Percentiles rank a stretch among this genome's conserved stretches.
These are phyloP conservation scores for Calonectria multiphialidica DNA, from an alignment of 2,329 filamentous ascomycete species.

Conservation along the genomic window DNA sequence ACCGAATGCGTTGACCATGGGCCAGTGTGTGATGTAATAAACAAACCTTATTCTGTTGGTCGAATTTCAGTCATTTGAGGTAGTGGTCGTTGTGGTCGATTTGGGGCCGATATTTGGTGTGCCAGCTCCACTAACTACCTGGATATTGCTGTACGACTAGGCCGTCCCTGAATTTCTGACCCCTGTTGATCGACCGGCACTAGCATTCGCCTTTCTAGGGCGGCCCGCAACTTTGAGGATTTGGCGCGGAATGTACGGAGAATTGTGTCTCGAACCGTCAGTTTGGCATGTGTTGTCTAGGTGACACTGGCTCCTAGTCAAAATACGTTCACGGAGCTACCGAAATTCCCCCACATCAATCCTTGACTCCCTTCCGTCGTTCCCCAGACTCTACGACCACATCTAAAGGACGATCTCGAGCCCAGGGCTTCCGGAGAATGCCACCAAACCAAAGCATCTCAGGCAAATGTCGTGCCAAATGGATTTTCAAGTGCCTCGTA, in stretches of 20 bases:
- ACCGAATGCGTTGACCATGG: not conserved
- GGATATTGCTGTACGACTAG: not conserved
- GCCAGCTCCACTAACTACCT: not conserved
- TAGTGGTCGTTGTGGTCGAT: not conserved
- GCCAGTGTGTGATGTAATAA: not conserved
- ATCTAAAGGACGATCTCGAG: not conserved
- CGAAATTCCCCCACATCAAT: not conserved
- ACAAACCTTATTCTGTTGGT: not conserved
- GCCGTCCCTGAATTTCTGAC: not conserved
- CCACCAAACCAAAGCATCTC: not conserved
- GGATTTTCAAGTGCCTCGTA: not conserved
- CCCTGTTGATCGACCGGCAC: not conserved
- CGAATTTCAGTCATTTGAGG: not conserved
- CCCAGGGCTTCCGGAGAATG: not conserved
- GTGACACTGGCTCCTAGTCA: not conserved
- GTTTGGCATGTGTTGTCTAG: conserved; percentile 2
- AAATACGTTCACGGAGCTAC: not conserved
- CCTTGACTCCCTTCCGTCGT: not conserved
- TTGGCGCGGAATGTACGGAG: not conserved
- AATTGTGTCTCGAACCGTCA: not conserved
- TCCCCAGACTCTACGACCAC: not conserved
- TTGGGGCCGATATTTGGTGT: not conserved
- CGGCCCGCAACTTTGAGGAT: not conserved
- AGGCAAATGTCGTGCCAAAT: not conserved
- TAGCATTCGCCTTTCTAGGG: not conserved